Evolutionary conservation across 108 stramenopile genomes (phyloP), one percentile per base, ranked within the genome.

Genomic region (Skeletonema menzelii): DNA sequence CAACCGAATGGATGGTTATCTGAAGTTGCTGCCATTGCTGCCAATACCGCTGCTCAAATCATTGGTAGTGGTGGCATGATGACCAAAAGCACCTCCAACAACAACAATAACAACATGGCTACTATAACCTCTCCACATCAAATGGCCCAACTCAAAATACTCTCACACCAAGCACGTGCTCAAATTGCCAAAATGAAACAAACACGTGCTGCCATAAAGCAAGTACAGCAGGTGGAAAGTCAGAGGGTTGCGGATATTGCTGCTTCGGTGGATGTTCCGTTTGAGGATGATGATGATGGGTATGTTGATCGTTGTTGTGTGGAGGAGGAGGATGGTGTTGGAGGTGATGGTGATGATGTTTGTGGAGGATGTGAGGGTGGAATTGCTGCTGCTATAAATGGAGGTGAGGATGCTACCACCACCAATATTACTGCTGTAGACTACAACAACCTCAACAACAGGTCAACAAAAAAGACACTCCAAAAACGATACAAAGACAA

Each of bases 401-500:
- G 11, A 10, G 35, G 6, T 8, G 7, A 37, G 3, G 35, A 10
- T 37, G 10, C 10, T 37, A 3, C 30, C 2, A 30, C 30, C 30
- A 30, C 30, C 30, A 32, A 32, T 4, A 4, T 7, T 4, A 32
- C 31, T 7, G 14, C 14, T 42, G 15, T n/a, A n/a, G n/a, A n/a
- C n/a, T 8, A 22, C 22, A 53, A 15, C 44, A 44, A 46, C 40
- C 3, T 1, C 40, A 46, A 0, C 46, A 19, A 8, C 22, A 20
- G 24, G 8, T 5, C 19, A 53, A 7, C 7, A 1, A 53, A 22
- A 8, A 53, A 53, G 22, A 5, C 8, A 22, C 8, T 3, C 0
- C 49, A 53, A 53, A 53, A 22, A 53, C 49, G 49, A 4, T 53
- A 53, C 49, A 53, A 53, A 53, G 49, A 53, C 49, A 53, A 53